Base-by-base conservation (phyloP, 2,329 filamentous ascomycete species). In the Sporothrix sp. region DNA sequence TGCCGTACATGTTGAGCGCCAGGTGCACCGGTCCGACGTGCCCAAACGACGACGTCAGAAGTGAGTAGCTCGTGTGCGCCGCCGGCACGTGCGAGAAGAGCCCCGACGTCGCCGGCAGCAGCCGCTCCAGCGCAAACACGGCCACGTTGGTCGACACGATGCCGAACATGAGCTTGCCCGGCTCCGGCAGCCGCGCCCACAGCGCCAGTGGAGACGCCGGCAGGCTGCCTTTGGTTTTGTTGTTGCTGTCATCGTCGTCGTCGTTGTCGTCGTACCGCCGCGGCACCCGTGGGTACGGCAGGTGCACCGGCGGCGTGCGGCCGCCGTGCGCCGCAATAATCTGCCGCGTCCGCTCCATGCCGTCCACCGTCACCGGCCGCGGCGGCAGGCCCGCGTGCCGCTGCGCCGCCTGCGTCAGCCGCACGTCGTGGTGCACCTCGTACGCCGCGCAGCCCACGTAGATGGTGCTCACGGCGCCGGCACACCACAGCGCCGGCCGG, bases 11-110 rank as follows among this genome's bases (percentile, higher is more conserved):
- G 54, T 64, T 65, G 32, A 62, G 27, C 2, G 37, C 54, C n/a
- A 65, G 42, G 44, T 66, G 63, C 1, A 55, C 1, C 1, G 57
- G 11, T 21, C 57, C 59, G 7, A 40, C 51, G 44, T 66, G 64
- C 23, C 59, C 58, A 48, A 66, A 65, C 1, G 58, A 56, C n/a
- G 60, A 59, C 1, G 59, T 61, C 21, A 66, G 52, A 23, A 64
- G 32, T 5, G 60, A n/a, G n/a, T n/a, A n/a, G n/a, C n/a, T n/a
- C n/a, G n/a, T n/a, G n/a, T n/a, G n/a, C n/a, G n/a, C 42, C 1
- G 52, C 53, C 1, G 58, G 54, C 32, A 56, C 21, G 50, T 59
- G 58, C 11, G 56, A 54, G n/a, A 59, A 57, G n/a, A 47, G 38
- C 32, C 39, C n/a, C 4, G 50, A 36, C 7, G 48, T 21, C 2